phyloP scores from a whole-genome alignment of 1,139 yeast genomes.

The Candida buenavistaensis region DNA sequence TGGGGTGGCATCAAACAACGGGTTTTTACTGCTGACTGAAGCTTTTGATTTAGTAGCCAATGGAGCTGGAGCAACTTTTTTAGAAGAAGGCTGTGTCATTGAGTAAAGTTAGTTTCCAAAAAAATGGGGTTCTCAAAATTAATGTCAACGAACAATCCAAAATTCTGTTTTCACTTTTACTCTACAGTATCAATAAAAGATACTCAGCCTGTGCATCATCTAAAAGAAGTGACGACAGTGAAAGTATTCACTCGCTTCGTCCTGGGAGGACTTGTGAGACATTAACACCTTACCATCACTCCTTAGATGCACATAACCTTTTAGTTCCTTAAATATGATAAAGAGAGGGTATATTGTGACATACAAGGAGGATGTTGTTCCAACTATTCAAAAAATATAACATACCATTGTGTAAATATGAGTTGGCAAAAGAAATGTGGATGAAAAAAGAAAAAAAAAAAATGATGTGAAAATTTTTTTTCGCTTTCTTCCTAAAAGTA shows the following conservation, averaged over 20 bases:
- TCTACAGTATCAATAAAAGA: conserved; percentile 42
- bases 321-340: conserved; percentile 14
- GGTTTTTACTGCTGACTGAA: conserved; percentile 31
- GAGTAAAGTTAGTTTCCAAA: conserved; percentile 42
- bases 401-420: conserved; percentile 27
- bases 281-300: conserved; percentile 26
- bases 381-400: conserved; percentile 17
- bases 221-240: conserved; percentile 30
- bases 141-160: conserved; percentile 30
- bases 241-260: conserved; percentile 2
- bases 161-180: conserved; percentile 17
- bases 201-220: conserved; percentile 49
- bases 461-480: conserved; percentile 1
- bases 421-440: neutral
- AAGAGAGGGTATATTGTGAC: conserved; percentile 14
- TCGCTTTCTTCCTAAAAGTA: no score
- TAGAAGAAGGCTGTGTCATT: conserved; percentile 65
- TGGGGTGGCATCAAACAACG: conserved; percentile 72
- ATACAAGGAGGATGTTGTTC: conserved; percentile 29
- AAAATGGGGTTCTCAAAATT: conserved; percentile 24
- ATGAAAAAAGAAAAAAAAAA: conserved; percentile 1
- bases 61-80: conserved; percentile 55
- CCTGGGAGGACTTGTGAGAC: conserved; percentile 1
- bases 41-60: conserved; percentile 42
- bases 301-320: conserved; percentile 35